phyloP scores from a whole-genome alignment of 2,329 filamentous ascomycete species.

The Penicillium sp. region DNA sequence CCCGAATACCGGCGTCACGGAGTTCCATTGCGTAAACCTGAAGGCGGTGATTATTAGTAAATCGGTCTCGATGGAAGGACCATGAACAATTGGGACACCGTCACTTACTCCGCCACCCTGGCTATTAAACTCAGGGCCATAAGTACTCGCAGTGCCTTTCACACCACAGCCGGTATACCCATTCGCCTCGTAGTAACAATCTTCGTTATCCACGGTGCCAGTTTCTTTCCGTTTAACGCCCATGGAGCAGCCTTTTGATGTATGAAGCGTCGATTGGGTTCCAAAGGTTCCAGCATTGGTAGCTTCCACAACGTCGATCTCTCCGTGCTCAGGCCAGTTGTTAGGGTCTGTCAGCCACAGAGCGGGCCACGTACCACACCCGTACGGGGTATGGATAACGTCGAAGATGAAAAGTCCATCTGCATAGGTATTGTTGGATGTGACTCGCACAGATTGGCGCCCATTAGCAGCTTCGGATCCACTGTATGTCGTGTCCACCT shows the following conservation, averaged over 20 bases:
- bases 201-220: constrained; percentile 37
- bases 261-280: constrained; percentile 55
- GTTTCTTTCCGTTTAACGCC: constrained; percentile 48
- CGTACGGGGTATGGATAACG: constrained; percentile 54
- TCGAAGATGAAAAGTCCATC: constrained; percentile 58
- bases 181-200: constrained; percentile 48
- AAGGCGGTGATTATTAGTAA: neutral
- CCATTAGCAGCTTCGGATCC: constrained; percentile 42
- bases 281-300: constrained; percentile 48
- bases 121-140: constrained; percentile 47
- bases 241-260: constrained; percentile 47
- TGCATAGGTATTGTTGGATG: constrained; percentile 53
- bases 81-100: neutral
- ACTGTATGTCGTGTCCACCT: constrained; percentile 47
- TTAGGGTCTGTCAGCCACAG: constrained; percentile 56
- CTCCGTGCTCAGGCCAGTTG: constrained; percentile 57
- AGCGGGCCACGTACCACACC: constrained; percentile 57
- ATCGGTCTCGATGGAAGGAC: neutral
- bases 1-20: constrained; percentile 53
- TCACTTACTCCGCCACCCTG: constrained; percentile 45
- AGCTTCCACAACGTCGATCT: constrained; percentile 56
- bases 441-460: constrained; percentile 55
- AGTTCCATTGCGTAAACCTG: constrained; percentile 56
- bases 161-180: constrained; percentile 54
- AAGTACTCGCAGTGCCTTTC: constrained; percentile 36